phyloP scores from a whole-genome alignment of 2,329 filamentous ascomycete genomes.

The Tothia fuscella region DNA sequence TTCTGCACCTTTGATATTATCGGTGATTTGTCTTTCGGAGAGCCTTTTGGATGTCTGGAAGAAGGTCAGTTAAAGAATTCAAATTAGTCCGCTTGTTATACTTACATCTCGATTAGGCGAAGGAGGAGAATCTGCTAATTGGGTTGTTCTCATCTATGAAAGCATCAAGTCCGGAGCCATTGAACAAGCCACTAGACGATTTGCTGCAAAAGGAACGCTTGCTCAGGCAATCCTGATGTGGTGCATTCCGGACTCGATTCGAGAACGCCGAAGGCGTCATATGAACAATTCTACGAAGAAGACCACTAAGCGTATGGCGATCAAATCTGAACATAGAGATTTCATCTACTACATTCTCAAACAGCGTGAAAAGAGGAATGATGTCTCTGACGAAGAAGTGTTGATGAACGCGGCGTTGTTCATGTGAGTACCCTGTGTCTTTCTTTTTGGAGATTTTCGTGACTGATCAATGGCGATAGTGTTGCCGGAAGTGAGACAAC shows the following conservation, averaged over 20 bases:
- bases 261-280: not conserved
- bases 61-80: conserved; percentile 6
- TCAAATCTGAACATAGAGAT: conserved; percentile 8
- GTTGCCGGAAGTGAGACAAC: conserved; percentile 11
- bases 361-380: conserved; percentile 9
- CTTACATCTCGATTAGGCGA: not conserved
- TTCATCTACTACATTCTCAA: conserved; percentile 9
- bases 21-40: conserved; percentile 10
- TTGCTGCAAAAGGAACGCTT: conserved; percentile 4
- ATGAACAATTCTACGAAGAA: conserved; percentile 4
- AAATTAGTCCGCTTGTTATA: not conserved
- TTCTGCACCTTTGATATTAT: conserved; percentile 11
- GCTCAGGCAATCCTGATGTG: conserved; percentile 9
- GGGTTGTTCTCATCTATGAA: conserved; percentile 8
- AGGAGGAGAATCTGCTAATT: not conserved
- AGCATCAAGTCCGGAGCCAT: conserved; percentile 8
- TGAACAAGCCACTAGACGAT: conserved; percentile 9
- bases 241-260: not conserved
- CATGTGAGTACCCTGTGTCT: conserved; percentile 3
- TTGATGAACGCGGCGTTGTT: conserved; percentile 11
- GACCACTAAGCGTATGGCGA: conserved; percentile 6
- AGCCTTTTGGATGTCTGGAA: conserved; percentile 10
- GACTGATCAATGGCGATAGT: not conserved
- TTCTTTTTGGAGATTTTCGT: not conserved
- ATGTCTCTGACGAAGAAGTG: conserved; percentile 10